Evolutionary conservation across 2,329 filamentous ascomycete species (phyloP).

Genomic region (Aspergillus oerlinghausenensis): DNA sequence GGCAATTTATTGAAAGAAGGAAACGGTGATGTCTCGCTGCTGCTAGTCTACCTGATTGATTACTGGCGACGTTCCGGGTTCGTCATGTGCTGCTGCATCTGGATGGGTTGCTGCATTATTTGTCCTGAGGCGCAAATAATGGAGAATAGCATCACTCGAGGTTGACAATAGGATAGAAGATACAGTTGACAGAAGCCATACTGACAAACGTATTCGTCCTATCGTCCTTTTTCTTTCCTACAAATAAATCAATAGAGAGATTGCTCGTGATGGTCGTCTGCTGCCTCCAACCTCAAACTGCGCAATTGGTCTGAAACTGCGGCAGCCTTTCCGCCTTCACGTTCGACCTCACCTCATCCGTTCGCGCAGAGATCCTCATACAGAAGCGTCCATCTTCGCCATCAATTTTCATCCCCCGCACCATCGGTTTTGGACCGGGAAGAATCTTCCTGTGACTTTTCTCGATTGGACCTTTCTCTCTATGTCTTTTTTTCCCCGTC

Average conservation of each 20-base stretch:
- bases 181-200: background rate
- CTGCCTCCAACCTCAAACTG: conserved; percentile 17
- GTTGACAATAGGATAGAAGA: background rate
- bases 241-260: background rate
- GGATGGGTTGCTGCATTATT: conserved; percentile 1
- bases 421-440: conserved; percentile 31
- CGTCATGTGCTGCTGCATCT: conserved; percentile 24
- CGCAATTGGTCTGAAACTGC: conserved; percentile 31
- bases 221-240: background rate
- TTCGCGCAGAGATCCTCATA: conserved; percentile 39
- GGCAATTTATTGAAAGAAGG: background rate
- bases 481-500: conserved; percentile 30
- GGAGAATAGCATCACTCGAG: background rate
- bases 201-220: background rate
- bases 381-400: conserved; percentile 33
- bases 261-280: background rate
- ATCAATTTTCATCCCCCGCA: conserved; percentile 30
- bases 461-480: conserved; percentile 17
- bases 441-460: conserved; percentile 24
- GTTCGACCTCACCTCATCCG: conserved; percentile 36
- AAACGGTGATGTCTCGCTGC: background rate
- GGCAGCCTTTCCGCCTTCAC: conserved; percentile 27
- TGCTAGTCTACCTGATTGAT: background rate
- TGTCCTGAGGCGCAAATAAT: background rate
- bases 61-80: conserved; percentile 14